phyloP scores from a whole-genome alignment of 768 basidiomycete species.

The Tricholoma sp. region DNA sequence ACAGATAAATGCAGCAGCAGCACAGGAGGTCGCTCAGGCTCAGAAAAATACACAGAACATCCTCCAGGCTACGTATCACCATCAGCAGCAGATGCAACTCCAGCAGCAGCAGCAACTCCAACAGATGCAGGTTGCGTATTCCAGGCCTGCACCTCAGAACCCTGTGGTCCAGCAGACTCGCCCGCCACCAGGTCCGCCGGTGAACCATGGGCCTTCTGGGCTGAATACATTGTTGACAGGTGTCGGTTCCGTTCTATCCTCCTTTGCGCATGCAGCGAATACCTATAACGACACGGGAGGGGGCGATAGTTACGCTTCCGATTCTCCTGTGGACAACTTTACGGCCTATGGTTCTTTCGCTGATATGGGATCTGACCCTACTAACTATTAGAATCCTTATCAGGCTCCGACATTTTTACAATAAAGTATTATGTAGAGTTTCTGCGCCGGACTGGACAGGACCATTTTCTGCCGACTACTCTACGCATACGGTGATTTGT shows the following conservation, averaged over 20 bases:
- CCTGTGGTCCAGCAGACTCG: neutral
- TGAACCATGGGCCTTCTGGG: neutral
- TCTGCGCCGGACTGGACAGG: too few relatives aligned
- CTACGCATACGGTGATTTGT: too few relatives aligned
- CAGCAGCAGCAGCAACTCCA: slow-evolving; percentile 1
- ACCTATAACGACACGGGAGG: neutral
- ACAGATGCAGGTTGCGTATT: neutral
- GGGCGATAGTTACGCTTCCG: neutral
- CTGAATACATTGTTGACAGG: neutral
- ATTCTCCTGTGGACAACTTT: neutral
- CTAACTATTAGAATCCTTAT: neutral
- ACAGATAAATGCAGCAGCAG: neutral
- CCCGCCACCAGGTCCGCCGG: neutral
- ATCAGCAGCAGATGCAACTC: neutral
- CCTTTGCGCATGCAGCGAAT: neutral
- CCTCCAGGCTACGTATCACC: neutral
- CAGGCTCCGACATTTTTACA: neutral
- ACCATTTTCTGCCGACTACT: too few relatives aligned
- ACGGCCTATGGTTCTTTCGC: neutral
- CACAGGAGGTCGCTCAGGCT: neutral
- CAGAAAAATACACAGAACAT: slow-evolving; percentile 4
- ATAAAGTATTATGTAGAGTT: too few relatives aligned
- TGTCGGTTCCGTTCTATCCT: slow-evolving; percentile 3
- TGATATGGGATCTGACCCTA: neutral
- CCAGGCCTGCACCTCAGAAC: neutral